A percentile compares a stretch with the other conserved stretches of the same genome.
Evolutionary conservation across 306 rosid species (phyloP).

Genomic region (Sindora glabra): DNA sequence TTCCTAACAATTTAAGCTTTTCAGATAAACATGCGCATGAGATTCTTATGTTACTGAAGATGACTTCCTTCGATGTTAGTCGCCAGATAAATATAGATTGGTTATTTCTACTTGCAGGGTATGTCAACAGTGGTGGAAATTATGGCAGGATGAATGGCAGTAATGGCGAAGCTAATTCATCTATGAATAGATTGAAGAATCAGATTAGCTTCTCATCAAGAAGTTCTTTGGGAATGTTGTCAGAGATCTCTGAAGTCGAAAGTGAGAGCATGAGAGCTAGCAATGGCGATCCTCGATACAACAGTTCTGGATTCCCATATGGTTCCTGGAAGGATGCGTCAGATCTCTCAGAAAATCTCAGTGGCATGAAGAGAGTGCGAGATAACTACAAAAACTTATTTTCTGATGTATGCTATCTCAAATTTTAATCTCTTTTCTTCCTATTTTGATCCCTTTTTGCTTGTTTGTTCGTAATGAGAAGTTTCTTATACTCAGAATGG

Average conservation of each 20-base stretch:
- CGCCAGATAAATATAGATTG: background rate
- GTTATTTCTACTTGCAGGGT: constrained; percentile 35
- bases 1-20: too few relatives aligned
- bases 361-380: constrained; percentile 45
- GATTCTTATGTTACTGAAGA: background rate
- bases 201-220: constrained; percentile 52
- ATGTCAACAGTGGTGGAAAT: constrained; percentile 33
- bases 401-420: constrained; percentile 44
- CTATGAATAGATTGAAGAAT: constrained; percentile 43
- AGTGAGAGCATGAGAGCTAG: constrained; percentile 34
- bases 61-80: background rate
- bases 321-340: constrained; percentile 54
- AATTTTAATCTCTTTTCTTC: constrained; percentile 23
- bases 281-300: constrained; percentile 30
- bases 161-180: constrained; percentile 34
- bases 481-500: constrained; percentile 39
- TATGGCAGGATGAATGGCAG: constrained; percentile 25
- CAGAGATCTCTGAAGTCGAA: constrained; percentile 52
- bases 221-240: constrained; percentile 52
- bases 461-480: background rate
- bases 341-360: constrained; percentile 31
- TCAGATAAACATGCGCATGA: too few relatives aligned
- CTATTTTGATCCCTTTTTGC: background rate
- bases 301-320: constrained; percentile 42
- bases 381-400: constrained; percentile 36